Percentiles rank a stretch among this genome's conserved stretches.
Conservation (phyloP, 306 rosid species). For the Fragaria nilgerrensis region DNA sequence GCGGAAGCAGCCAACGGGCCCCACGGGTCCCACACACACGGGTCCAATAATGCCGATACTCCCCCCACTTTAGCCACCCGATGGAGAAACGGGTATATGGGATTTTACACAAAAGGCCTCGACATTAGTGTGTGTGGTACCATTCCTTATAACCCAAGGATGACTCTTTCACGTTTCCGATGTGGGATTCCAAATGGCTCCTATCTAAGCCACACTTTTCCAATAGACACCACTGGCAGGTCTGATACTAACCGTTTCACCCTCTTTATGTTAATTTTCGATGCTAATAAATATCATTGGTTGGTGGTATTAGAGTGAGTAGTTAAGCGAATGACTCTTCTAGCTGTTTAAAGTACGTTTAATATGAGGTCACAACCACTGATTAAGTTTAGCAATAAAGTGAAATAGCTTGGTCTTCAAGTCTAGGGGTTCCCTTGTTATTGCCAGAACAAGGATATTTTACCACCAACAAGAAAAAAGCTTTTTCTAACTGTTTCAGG, state of each 20-base stretch:
- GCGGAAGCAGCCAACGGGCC: no score
- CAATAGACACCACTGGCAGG: slow-evolving; percentile 62
- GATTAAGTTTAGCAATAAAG: not conserved
- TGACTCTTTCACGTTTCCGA: no score
- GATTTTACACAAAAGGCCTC: no score
- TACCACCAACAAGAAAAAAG: not conserved
- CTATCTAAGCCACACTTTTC: no score
- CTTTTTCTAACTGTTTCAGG: not conserved
- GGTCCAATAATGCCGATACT: no score
- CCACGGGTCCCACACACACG: no score
- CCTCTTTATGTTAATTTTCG: not conserved
- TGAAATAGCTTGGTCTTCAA: not conserved
- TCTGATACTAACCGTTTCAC: slow-evolving; percentile 32
- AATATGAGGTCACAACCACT: not conserved
- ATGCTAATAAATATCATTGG: not conserved
- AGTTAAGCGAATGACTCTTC: not conserved
- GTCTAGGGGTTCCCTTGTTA: not conserved
- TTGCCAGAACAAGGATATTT: not conserved
- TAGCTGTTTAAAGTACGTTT: not conserved
- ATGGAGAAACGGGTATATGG: no score
- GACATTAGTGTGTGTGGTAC: no score
- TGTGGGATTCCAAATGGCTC: no score
- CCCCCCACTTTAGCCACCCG: no score
- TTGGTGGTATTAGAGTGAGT: not conserved
- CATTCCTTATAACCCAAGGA: no score